Percentiles rank a stretch among this genome's conserved stretches.
These are phyloP conservation scores for Helichrysum umbraculigerum DNA, from an alignment of 129 eudicot species.

Conservation along the genomic window DNA sequence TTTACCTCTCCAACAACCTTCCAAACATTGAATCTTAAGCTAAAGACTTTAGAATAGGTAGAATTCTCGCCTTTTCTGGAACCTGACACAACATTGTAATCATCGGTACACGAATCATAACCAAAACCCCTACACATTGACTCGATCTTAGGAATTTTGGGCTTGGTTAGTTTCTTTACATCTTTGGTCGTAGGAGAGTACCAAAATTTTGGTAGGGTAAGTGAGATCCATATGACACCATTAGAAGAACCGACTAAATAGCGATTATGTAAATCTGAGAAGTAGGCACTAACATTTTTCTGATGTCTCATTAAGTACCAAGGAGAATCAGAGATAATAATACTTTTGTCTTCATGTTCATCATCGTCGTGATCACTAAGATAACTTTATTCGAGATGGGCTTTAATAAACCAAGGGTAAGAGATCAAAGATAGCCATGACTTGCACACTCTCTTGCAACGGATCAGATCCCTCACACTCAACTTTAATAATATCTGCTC, in stretches of 20 bases:
- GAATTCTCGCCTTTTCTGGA: not conserved
- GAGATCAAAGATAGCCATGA: not conserved
- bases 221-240: not conserved
- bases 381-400: not conserved
- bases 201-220: not conserved
- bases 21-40: constrained; percentile 26
- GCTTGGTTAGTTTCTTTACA: not conserved
- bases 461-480: not conserved
- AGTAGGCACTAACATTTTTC: not conserved
- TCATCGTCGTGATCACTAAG: not conserved
- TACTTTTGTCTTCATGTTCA: not conserved
- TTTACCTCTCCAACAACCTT: constrained; percentile 20
- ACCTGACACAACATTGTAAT: not conserved
- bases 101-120: not conserved
- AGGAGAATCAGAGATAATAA: not conserved
- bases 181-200: not conserved
- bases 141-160: not conserved
- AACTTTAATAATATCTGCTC: not conserved
- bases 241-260: not conserved
- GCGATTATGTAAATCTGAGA: not conserved
- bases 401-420: not conserved
- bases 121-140: not conserved
- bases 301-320: not conserved
- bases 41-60: constrained; percentile 11
- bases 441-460: constrained; percentile 10